A percentile compares a stretch with the other conserved stretches of the same genome.
Evolutionary conservation across 257 asterid species (phyloP).

Genomic region (Thymus quinquecostatus): DNA sequence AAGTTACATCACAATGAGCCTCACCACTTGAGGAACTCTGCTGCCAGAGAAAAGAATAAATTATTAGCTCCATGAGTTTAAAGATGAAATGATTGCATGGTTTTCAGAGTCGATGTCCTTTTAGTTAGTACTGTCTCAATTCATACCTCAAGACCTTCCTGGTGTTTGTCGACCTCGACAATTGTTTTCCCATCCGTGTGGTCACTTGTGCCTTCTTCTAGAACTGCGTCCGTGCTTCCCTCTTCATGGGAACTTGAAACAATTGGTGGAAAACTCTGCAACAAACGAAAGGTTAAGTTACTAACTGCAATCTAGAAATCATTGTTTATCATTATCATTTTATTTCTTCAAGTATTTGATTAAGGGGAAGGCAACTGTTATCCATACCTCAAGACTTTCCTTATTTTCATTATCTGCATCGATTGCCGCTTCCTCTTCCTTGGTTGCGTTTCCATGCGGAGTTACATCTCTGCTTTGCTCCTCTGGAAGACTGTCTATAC

Average conservation of each 20-base stretch:
- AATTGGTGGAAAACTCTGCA: conserved; percentile 28
- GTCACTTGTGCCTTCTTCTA: conserved; percentile 19
- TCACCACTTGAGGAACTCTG: conserved; percentile 33
- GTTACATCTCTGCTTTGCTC: conserved; percentile 26
- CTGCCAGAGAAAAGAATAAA: not conserved
- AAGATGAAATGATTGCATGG: not conserved
- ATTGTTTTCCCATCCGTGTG: conserved; percentile 15
- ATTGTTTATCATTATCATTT: not conserved
- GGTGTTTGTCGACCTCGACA: conserved; percentile 22
- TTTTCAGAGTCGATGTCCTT: not conserved
- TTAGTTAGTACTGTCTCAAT: not conserved
- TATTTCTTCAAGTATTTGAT: not conserved
- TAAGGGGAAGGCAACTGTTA: conserved; percentile 5
- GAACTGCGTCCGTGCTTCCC: conserved; percentile 21
- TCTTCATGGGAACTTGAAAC: conserved; percentile 28
- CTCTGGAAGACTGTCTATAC: conserved; percentile 21
- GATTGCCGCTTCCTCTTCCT: conserved; percentile 29
- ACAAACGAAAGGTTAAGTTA: conserved; percentile 22
- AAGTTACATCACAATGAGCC: conserved; percentile 32
- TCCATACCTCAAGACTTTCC: conserved; percentile 34
- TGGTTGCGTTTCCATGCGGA: conserved; percentile 5
- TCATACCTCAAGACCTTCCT: conserved; percentile 34
- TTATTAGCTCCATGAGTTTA: not conserved
- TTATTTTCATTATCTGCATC: conserved; percentile 26
- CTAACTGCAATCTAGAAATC: not conserved